These are phyloP conservation scores for Suillus subalutaceus DNA, from an alignment of 768 basidiomycete species.

Conservation along the genomic window DNA sequence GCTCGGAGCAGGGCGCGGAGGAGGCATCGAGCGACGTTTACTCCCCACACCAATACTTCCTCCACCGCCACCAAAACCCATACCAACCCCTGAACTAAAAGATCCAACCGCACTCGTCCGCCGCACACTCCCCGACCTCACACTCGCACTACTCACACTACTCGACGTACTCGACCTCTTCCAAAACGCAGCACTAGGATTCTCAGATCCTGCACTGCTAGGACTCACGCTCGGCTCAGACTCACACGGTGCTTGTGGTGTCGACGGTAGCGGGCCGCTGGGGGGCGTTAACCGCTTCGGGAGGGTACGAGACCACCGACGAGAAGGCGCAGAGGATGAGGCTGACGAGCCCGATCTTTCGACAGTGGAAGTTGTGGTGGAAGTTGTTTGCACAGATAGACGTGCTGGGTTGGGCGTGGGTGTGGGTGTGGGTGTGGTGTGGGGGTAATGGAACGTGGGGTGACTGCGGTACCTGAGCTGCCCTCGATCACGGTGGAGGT, in stretches of 20 bases:
- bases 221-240: not conserved
- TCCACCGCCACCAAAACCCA: not conserved
- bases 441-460: not conserved
- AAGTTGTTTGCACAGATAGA: conserved; percentile 1
- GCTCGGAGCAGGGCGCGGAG: conserved; percentile 73
- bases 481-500: not conserved
- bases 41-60: conserved; percentile 26
- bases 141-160: conserved; percentile 46
- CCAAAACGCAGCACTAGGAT: conserved; percentile 38
- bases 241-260: conserved; percentile 45
- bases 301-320: conserved; percentile 56
- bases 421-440: not conserved
- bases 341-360: conserved; percentile 30
- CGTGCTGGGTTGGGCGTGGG: not conserved
- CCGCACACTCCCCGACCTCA: conserved; percentile 15
- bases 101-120: not conserved
- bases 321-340: conserved; percentile 29
- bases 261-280: conserved; percentile 43
- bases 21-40: conserved; percentile 68
- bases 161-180: conserved; percentile 53
- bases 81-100: not conserved
- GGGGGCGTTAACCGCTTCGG: conserved; percentile 62
- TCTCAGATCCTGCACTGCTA: conserved; percentile 38
- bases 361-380: conserved; percentile 9
- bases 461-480: not conserved